phyloP scores from a whole-genome alignment of 2,329 filamentous ascomycete species.

The Hymenoscyphus infarciens region DNA sequence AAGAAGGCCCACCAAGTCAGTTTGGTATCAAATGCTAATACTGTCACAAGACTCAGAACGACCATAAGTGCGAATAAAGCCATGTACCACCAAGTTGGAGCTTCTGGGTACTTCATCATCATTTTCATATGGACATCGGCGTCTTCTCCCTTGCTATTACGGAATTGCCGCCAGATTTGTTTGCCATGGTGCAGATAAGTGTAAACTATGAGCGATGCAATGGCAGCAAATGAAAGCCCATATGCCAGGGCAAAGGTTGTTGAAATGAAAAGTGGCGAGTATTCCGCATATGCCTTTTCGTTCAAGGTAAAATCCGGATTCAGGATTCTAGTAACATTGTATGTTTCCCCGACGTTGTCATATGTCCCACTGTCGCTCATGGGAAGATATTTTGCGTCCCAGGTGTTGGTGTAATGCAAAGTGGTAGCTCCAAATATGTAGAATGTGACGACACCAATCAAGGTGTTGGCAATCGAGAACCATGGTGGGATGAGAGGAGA shows the following conservation, averaged over 20 bases:
- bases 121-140: slow-evolving; percentile 17
- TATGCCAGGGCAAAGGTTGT: slow-evolving; percentile 69
- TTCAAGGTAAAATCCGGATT: slow-evolving; percentile 60
- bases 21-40: slow-evolving; percentile 61
- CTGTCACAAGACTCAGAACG: slow-evolving; percentile 35
- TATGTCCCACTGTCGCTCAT: slow-evolving; percentile 69
- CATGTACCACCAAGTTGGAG: slow-evolving; percentile 19
- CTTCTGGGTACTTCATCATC: slow-evolving; percentile 15
- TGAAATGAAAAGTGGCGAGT: slow-evolving; percentile 69
- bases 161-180: slow-evolving; percentile 52
- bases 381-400: slow-evolving; percentile 62
- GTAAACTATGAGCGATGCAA: slow-evolving; percentile 64
- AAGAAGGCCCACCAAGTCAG: slow-evolving; percentile 61
- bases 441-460: slow-evolving; percentile 63
- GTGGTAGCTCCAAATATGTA: slow-evolving; percentile 56
- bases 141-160: slow-evolving; percentile 7
- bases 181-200: slow-evolving; percentile 64
- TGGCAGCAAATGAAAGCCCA: slow-evolving; percentile 68
- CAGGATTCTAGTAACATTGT: slow-evolving; percentile 63
- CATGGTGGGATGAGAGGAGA: slow-evolving; percentile 53
- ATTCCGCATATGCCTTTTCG: slow-evolving; percentile 60
- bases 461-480: slow-evolving; percentile 70
- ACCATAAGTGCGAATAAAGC: slow-evolving; percentile 14
- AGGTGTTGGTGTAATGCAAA: slow-evolving; percentile 64
- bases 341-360: slow-evolving; percentile 62